Evolutionary conservation across 164 flowering plant species (phyloP).

Genomic region (Piper betle): DNA sequence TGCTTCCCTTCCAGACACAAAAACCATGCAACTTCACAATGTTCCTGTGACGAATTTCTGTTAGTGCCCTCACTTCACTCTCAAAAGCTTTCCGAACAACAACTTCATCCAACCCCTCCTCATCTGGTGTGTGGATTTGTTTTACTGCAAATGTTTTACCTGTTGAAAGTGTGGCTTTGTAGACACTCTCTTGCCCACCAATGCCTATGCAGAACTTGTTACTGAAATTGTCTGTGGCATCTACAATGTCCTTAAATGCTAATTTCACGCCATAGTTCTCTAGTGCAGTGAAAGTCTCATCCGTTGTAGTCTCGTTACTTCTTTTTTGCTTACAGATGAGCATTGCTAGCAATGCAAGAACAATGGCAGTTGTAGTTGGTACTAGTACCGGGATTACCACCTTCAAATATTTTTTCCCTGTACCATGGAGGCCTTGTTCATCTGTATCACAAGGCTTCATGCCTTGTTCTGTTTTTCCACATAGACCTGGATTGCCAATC

Average conservation of each 20-base stretch:
- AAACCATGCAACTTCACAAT: slow-evolving; percentile 10
- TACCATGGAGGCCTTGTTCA: neutral
- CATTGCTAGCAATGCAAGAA: neutral
- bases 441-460: slow-evolving; percentile 5
- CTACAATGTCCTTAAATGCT: slow-evolving; percentile 10
- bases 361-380: neutral
- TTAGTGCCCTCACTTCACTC: slow-evolving; percentile 6
- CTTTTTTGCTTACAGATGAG: neutral
- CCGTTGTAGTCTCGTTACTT: neutral
- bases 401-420: slow-evolving; percentile 4
- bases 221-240: too few species aligned
- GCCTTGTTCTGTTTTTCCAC: slow-evolving; percentile 9
- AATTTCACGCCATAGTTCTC: slow-evolving; percentile 11
- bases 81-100: neutral
- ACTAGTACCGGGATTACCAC: slow-evolving; percentile 3
- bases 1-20: slow-evolving; percentile 6
- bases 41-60: slow-evolving; percentile 14
- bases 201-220: too few species aligned
- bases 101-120: too few species aligned
- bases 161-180: too few species aligned
- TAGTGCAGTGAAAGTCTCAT: slow-evolving; percentile 1
- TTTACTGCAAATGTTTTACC: too few species aligned
- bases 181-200: slow-evolving; percentile 1
- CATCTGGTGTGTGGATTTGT: too few species aligned
- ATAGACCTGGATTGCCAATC: slow-evolving; percentile 16